Evolutionary conservation across 495 filamentous ascomycete species (phyloP), one percentile per base, ranked within the genome.

Genomic region (Terfezia claveryi): DNA sequence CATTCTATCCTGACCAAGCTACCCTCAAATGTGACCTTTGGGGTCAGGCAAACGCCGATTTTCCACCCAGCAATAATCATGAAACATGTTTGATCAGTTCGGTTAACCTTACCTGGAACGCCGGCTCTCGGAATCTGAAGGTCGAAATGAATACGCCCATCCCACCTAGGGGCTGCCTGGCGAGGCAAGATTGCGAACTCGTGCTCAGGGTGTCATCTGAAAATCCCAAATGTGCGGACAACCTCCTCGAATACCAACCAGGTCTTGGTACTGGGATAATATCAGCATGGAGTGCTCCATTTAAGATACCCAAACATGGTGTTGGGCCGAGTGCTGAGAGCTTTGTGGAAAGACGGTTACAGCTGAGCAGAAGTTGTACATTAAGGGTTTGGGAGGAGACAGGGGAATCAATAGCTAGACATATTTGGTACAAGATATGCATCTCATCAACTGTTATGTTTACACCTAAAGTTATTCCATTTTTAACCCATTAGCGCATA

Each of bases 381-480:
- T 60, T 77, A 41, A 61, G 57, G 52, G 76, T 95, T 20, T 83
- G 82, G 71, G 91, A 98, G 62, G 88, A 96, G 57, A 87, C 87
- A 2, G 89, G 88, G 8, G 87, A 96, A 65, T 94, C 85, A 64
- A 94, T 98, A 61, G 88, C 89, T 14, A 75, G 87, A 14, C 91
- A 98, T 68, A 78, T 96, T 50, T 98, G 91, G 91, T 89, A 80
- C 67, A 54, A 55, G 14, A 38, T 51, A 32, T 7, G 27, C 27
- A 1, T 2, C 27, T 32, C 27, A 4, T 32, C 27, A 32, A 32
- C 27, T 32, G 7, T 32, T 32, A 0, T 32, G 27, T 32, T 32
- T 32, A 32, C 27, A 32, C 27, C 27, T 7, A 2, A 32, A 32
- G 27, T 32, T 32, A 32, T 32, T 32, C 4, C 7, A 32, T 32